phyloP scores from a whole-genome alignment of 1,284 basidiomycete species.

The Sporisorium exsertum region DNA sequence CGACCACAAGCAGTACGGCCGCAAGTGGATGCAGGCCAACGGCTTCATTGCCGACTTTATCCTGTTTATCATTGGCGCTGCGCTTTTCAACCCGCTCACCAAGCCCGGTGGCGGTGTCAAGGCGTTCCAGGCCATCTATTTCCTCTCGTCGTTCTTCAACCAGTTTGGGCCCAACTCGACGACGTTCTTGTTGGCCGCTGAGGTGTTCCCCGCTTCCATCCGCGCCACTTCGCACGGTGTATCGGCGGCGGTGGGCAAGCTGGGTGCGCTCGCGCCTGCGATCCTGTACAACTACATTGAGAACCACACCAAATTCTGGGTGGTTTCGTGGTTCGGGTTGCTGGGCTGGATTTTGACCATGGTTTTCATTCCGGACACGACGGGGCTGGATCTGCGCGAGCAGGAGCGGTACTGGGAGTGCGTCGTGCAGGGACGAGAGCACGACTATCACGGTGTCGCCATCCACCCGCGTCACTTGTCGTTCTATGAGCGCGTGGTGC shows the following conservation, averaged over 20 bases:
- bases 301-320: conserved; percentile 72
- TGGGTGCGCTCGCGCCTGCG: conserved; percentile 69
- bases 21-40: conserved; percentile 72
- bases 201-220: conserved; percentile 69
- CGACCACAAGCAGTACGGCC: conserved; percentile 73
- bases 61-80: conserved; percentile 71
- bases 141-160: conserved; percentile 73
- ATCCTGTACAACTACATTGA: conserved; percentile 70
- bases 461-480: conserved; percentile 73
- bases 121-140: conserved; percentile 73
- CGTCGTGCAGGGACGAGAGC: conserved; percentile 71
- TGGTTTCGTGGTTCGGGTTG: conserved; percentile 74
- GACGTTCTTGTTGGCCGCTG: conserved; percentile 69
- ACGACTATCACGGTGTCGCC: conserved; percentile 74
- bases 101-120: conserved; percentile 64
- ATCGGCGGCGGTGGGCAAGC: conserved; percentile 70
- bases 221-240: conserved; percentile 70
- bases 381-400: conserved; percentile 74
- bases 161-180: conserved; percentile 73
- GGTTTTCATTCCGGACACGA: conserved; percentile 73
- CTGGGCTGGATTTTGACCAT: conserved; percentile 71
- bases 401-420: conserved; percentile 74
- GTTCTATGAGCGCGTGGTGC: conserved; percentile 71
- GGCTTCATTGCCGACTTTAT: conserved; percentile 72
- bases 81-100: conserved; percentile 69